Evolutionary conservation across 495 filamentous ascomycete species (phyloP).

Genomic region (Paragyromitra xinjiangensis): DNA sequence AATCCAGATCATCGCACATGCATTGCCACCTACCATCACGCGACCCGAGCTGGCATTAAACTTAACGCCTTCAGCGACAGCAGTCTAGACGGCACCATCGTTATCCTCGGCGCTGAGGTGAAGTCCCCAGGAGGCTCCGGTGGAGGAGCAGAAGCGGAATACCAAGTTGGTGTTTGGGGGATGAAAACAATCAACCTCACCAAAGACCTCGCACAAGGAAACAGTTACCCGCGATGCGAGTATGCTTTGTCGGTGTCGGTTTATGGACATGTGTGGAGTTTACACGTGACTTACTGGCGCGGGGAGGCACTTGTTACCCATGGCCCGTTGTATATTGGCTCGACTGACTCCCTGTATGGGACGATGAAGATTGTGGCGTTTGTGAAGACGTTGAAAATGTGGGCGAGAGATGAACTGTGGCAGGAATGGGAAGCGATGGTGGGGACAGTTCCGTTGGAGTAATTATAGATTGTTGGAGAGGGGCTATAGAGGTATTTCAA

Average conservation of each 20-base stretch:
- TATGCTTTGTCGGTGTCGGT: not conserved
- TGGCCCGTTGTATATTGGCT: not conserved
- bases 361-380: constrained; percentile 14
- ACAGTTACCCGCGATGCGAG: not conserved
- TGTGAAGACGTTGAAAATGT: not conserved
- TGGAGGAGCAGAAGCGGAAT: not conserved
- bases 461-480: too few relatives aligned
- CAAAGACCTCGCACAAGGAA: not conserved
- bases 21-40: too few relatives aligned
- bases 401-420: not conserved
- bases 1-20: not conserved
- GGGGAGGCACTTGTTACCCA: not conserved
- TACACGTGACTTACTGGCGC: not conserved
- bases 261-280: constrained; percentile 1
- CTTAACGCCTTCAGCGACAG: not conserved
- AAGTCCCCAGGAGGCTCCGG: not conserved
- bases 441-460: not conserved
- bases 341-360: constrained; percentile 3
- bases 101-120: not conserved
- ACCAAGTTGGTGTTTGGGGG: not conserved
- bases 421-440: not conserved
- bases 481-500: too few relatives aligned
- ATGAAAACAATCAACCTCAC: not conserved
- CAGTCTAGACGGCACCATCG: not conserved
- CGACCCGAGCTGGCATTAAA: not conserved